These are phyloP conservation scores for Schizophyllum commune DNA, from an alignment of 1,284 basidiomycete genomes.

Conservation along the genomic window DNA sequence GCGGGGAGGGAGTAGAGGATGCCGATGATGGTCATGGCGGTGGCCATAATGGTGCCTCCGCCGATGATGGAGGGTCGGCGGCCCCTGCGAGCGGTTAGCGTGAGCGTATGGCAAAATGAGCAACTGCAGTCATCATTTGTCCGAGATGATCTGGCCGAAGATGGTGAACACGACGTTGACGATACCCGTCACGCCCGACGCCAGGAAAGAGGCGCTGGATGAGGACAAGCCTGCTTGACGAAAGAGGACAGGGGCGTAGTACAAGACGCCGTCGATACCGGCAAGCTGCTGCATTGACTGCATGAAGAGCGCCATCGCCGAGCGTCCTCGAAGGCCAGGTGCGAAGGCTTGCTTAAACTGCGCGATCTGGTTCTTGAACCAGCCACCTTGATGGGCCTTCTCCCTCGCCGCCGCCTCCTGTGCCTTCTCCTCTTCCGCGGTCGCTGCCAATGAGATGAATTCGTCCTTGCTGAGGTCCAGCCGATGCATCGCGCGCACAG, in stretches of 20 bases:
- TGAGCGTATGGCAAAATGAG: neutral
- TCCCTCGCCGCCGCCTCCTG: slow-evolving; percentile 8
- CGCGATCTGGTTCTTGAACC: slow-evolving; percentile 14
- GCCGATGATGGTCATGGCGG: slow-evolving; percentile 32
- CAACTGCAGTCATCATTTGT: slow-evolving; percentile 29
- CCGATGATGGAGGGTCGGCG: slow-evolving; percentile 36
- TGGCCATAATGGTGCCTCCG: slow-evolving; percentile 35
- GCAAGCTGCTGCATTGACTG: slow-evolving; percentile 36
- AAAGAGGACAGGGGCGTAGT: slow-evolving; percentile 46
- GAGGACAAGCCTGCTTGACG: slow-evolving; percentile 40
- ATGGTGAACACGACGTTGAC: slow-evolving; percentile 37
- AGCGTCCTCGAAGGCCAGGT: slow-evolving; percentile 18
- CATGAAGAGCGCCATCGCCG: slow-evolving; percentile 36
- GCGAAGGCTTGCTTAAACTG: slow-evolving; percentile 5
- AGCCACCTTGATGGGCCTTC: neutral
- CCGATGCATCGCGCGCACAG: slow-evolving; percentile 22
- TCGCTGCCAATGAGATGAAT: neutral
- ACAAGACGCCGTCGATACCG: slow-evolving; percentile 31
- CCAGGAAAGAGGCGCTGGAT: slow-evolving; percentile 39
- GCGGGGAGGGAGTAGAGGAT: slow-evolving; percentile 31
- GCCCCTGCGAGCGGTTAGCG: slow-evolving; percentile 22
- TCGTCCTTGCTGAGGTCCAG: slow-evolving; percentile 13
- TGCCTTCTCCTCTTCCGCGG: neutral
- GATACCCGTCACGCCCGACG: slow-evolving; percentile 44
- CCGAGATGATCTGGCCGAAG: slow-evolving; percentile 31